These are phyloP conservation scores for Mycena sp. DNA, from an alignment of 1,284 basidiomycete species.

Conservation along the genomic window DNA sequence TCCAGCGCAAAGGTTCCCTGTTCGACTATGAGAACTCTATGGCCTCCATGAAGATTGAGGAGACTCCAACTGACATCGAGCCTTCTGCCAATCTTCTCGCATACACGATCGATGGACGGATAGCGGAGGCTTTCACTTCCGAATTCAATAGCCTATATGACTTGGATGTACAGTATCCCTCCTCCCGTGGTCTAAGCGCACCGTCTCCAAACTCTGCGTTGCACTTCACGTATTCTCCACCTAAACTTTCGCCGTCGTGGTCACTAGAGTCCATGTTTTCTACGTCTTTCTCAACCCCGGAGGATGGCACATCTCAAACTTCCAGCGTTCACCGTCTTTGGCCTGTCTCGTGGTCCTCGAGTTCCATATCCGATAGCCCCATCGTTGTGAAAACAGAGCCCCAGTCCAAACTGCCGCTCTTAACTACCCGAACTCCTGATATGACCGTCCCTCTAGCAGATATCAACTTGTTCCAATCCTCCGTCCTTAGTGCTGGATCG, in stretches of 20 bases:
- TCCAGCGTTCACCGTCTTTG: constrained; percentile 1
- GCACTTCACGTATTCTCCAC: constrained; percentile 13
- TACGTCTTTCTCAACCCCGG: constrained; percentile 2
- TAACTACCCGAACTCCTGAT: constrained; percentile 15
- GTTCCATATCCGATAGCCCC: constrained; percentile 2
- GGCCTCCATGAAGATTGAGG: constrained; percentile 14
- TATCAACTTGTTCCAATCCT: constrained; percentile 51
- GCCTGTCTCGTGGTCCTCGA: constrained; percentile 7
- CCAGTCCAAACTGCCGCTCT: neutral
- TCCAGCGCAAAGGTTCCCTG: neutral
- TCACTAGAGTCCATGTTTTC: constrained; percentile 15
- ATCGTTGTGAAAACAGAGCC: neutral
- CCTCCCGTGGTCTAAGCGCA: constrained; percentile 15
- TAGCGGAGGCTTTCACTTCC: constrained; percentile 5
- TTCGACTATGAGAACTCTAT: constrained; percentile 23
- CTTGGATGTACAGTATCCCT: constrained; percentile 19
- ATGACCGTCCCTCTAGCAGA: constrained; percentile 52
- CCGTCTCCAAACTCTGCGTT: constrained; percentile 19
- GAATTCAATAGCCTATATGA: constrained; percentile 22
- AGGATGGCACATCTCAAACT: neutral
- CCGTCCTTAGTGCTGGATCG: constrained; percentile 33
- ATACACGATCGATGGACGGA: constrained; percentile 19
- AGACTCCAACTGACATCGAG: neutral
- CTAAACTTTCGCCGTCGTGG: constrained; percentile 16
- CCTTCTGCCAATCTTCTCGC: constrained; percentile 1